A percentile compares a stretch with the other conserved stretches of the same genome.
These are phyloP conservation scores for Porcisia hertigi DNA, from an alignment of 208 protist genomes.

Conservation along the genomic window DNA sequence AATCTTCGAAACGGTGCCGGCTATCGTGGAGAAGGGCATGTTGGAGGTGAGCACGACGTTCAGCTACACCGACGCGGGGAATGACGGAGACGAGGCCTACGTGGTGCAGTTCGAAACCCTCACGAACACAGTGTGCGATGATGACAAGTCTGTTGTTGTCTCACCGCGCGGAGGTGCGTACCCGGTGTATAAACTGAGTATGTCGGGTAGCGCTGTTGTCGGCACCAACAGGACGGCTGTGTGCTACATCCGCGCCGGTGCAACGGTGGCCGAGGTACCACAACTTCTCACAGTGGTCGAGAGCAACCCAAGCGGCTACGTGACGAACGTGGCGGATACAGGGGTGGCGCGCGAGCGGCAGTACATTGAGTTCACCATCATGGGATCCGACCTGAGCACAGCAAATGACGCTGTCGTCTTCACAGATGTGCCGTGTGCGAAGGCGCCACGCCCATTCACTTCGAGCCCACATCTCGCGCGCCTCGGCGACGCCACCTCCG, in stretches of 20 bases:
- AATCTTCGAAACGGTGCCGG: slow-evolving; percentile 58
- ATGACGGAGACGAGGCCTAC: slow-evolving; percentile 69
- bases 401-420: slow-evolving; percentile 64
- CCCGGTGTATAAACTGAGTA: slow-evolving; percentile 60
- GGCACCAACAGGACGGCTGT: slow-evolving; percentile 51
- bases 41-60: slow-evolving; percentile 61
- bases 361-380: slow-evolving; percentile 75
- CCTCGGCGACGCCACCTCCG: slow-evolving; percentile 30
- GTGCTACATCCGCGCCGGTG: slow-evolving; percentile 70
- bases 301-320: slow-evolving; percentile 75
- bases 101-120: slow-evolving; percentile 61
- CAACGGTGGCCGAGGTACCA: slow-evolving; percentile 86
- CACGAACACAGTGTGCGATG: slow-evolving; percentile 76
- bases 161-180: slow-evolving; percentile 34
- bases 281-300: slow-evolving; percentile 55
- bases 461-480: slow-evolving; percentile 49
- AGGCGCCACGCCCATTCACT: slow-evolving; percentile 26
- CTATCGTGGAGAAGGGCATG: slow-evolving; percentile 56
- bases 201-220: slow-evolving; percentile 38
- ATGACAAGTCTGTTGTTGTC: slow-evolving; percentile 41
- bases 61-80: slow-evolving; percentile 25
- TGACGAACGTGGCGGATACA: slow-evolving; percentile 39
- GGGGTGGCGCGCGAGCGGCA: slow-evolving; percentile 47
- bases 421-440: slow-evolving; percentile 57
- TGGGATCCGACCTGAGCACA: slow-evolving; percentile 48